Base-by-base conservation (phyloP, 371 early-diverging fungal species). In the Apophysomyces variabilis region DNA sequence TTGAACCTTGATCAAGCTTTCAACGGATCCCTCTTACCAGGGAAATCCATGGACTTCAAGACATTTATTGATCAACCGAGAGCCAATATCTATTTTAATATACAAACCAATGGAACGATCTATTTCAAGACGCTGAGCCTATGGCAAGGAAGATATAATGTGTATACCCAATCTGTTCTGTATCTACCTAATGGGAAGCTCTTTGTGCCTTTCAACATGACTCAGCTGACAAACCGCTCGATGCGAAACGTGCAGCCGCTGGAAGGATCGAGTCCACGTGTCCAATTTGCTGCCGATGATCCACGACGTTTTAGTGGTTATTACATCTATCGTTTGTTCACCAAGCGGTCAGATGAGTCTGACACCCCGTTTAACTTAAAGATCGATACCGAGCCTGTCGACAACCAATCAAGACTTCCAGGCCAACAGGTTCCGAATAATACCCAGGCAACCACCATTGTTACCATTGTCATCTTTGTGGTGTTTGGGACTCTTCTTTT, bases 271-370 rank as follows among this genome's bases (percentile, higher is more conserved):
- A 61, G 43, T 46, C 61, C 61, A 21, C 43, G 46, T 41, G 61
- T 61, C 43, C 43, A 43, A n/a, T 61, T 61, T 18, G 16, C 6
- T 46, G 61, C 61, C 26, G 14, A 5, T 35, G 61, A 61, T 18
- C 61, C 38, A 13, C 61, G 61, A 8, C 61, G 61, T 2, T 61
- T 61, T 41, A 61, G 61, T 38, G 61, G 61, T 14, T 61, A 61
- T 38, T 61, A 61, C 43, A 18, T 61, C 13, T 61, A 61, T 18
- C 39, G 61, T 13, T 38, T 61, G n/a, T 38, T 12, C 61, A 61
- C 54, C 16, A 26, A 47, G 21, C 21, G 18, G 21, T 7, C 54
- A 7, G 21, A 50, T 21, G 54, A 26, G 8, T 21, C 54, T 0
- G 18, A 21, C 9, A n/a, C 21, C 21, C 54, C 16, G 21, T 50